These are phyloP conservation scores for Sophora flavescens DNA, from an alignment of 306 rosid genomes.

Conservation along the genomic window DNA sequence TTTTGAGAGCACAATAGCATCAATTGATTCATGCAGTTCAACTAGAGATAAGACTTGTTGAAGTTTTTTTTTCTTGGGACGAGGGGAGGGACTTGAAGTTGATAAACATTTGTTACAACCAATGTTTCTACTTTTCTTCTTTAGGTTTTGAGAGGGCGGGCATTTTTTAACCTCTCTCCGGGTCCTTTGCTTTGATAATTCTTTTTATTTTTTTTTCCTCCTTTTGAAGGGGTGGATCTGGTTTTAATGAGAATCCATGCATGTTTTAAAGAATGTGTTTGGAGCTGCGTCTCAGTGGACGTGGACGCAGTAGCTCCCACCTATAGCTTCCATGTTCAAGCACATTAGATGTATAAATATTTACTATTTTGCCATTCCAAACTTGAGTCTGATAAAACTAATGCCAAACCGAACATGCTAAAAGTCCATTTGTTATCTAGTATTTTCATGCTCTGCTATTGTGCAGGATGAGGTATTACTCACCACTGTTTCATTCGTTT, in stretches of 20 bases:
- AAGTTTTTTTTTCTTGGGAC: neutral
- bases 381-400: no score
- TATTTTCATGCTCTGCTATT: conserved; percentile 27
- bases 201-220: neutral
- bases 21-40: neutral
- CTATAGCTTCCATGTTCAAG: no score
- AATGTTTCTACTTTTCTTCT: neutral
- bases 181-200: neutral
- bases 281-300: no score
- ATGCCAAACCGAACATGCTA: no score
- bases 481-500: conserved; percentile 25
- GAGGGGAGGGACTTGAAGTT: neutral
- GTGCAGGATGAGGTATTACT: conserved; percentile 21
- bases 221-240: neutral
- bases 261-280: no score
- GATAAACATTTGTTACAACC: neutral
- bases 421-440: conserved; percentile 4
- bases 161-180: neutral
- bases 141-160: neutral
- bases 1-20: conserved; percentile 1
- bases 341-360: no score
- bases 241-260: neutral
- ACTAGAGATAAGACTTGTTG: neutral
- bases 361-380: no score
- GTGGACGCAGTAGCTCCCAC: no score